Evolutionary conservation across 2,329 filamentous ascomycete species (phyloP), one percentile per base, ranked within the genome.

Genomic region (Colletotrichum chrysophilum): DNA sequence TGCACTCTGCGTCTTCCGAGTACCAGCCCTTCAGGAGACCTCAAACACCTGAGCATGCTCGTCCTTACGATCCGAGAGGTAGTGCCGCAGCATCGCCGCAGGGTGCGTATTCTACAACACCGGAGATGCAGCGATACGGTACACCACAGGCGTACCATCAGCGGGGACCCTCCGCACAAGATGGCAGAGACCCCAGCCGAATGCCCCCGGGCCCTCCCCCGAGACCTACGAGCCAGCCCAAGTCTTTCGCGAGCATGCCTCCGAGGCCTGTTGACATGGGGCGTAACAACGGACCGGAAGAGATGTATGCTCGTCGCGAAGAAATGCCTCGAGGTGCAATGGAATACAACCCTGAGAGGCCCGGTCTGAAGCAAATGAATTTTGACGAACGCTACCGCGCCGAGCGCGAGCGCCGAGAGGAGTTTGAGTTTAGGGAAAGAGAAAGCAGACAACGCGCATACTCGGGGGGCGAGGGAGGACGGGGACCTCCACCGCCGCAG

Each of bases 21-120:
- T 93, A 94, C 76, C 86, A 86, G 67, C 88, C 89, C 7, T 93
- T 90, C 82, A 89, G 93, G 77, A 89, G 93, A 76, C 94, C 94
- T 4, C 92, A 94, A 74, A 95, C 94, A 0, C 94, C 94, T n/a
- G 94, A 95, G 60, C 92, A 93, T 76, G 87, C 89, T 62, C 88
- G 91, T 79, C 85, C 86, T 71, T 91, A 91, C 84, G 87, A 87
- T 76, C 85, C 84, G 52, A 85, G 89, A 79, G 85, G 84, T 28
- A 84, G 84, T 76, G 80, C 85, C 4, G 87, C 86, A 18, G 87
- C 86, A 6, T 91, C 90, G 16, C 89, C 89, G 7, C 85, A 89
- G 78, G 85, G 85, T 70, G 82, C 86, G 52, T 90, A 90, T 77
- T 86, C 85, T 8, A 90, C 91, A 4, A 92, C 91, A 0, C 91